Base-by-base conservation (phyloP, 176 grass and related monocot species). In the Zoysia japonica region DNA sequence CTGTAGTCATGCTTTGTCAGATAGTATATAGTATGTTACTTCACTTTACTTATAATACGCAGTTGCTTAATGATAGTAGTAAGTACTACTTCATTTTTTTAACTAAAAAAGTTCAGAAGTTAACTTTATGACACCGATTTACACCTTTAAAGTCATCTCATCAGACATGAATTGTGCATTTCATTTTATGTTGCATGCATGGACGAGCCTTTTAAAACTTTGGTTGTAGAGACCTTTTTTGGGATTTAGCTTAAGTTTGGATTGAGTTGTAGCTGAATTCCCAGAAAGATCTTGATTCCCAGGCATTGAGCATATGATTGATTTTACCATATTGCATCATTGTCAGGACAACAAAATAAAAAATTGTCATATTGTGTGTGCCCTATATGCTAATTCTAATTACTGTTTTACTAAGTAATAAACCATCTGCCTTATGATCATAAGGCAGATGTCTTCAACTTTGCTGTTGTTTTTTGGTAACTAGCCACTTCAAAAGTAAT, bases 391-490 rank as follows among this genome's bases (percentile, higher is more conserved):
- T 86, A 41, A 67, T 68, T 75, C 39, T 7, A 61, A 41, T 70
- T 82, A 37, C 6, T 74, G 82, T 38, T 72, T 46, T 62, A 28
- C 55, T 68, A 99, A 92, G 92, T 99, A 68, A 99, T 99, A 94
- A 93, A 99, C 68, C 96, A 99, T 80, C 88, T 73, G 67, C 83
- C 81, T 37, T 99, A 99, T 77, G 86, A 95, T 84, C 71, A 93
- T 7, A 99, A 87, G 75, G 92, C 92, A 71, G 96, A 99, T 77
- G 79, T 99, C 55, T 99, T 99, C 76, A 99, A 92, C 83, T 99
- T 95, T 84, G 92, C 90, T 80, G 79, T 99, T 59, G 92, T 99
- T 67, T 74, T 95, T 62, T 99, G 92, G 96, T 92, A 99, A 75
- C 66, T 99, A 71, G 72, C 68, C 59, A 99, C 92, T 76, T 89